Evolutionary conservation across 2,329 filamentous ascomycete species (phyloP), one percentile per base, ranked within the genome.

Genomic region (Knufia fluminis): DNA sequence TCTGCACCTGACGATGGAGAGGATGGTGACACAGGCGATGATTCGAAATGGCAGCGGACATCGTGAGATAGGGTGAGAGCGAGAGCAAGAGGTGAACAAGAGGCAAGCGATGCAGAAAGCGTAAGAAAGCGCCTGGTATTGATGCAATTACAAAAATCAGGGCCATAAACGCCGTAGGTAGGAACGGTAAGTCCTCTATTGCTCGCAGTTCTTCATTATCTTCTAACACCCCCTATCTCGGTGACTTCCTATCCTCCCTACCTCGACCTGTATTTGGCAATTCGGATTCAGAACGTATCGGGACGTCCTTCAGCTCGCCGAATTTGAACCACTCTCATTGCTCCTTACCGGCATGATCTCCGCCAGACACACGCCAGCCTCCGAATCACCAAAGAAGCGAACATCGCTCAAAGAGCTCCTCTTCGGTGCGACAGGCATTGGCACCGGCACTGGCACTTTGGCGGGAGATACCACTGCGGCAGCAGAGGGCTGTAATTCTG

Each of bases 1-100:
- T 57, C 60, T 19, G 64, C 68, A 4, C 45, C 45, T 19, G 66
- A 67, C 1, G 67, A 59, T 43, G 68, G 66, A 14, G 57, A 56
- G 23, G 59, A 57, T 3, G 59, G 47, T 59, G 65, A 39, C 58
- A 62, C 23, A 55, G 66, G 33, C 20, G 61, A 50, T 9, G 72
- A 76, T 58, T 68, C 68, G 9, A 78, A 78, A 60, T 78, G 75
- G 75, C 67, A 71, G 57, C 67, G 73, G 55, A 78, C 73, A 24
- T 71, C 67, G 31, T 74, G 60, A 67, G 43, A 14, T 26, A 6
- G 32, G n/a, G 26, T 14, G 12, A 42, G 12, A 7, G 35, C 20
- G 20, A 7, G 22, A 20, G 20, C 12, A 42, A 14, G n/a, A n/a
- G 39, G n/a, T 20, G 12, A 8, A 20, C 7, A 42, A 20, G n/a